Evolutionary conservation across 305 asterid species (phyloP).

Genomic region (Striga hermonthica): DNA sequence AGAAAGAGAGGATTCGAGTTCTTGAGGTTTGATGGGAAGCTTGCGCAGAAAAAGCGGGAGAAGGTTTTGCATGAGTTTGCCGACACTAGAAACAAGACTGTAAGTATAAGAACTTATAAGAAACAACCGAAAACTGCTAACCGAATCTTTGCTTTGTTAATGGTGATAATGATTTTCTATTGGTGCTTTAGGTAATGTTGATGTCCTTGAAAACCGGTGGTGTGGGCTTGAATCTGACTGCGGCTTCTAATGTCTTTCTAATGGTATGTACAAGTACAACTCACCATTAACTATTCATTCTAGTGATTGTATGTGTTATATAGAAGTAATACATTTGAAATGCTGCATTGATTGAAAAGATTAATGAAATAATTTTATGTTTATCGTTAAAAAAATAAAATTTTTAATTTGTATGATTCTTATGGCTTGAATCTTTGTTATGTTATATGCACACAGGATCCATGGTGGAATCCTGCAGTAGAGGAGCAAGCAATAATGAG

Average conservation of each 20-base stretch:
- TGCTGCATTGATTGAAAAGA: neutral
- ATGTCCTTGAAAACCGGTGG: conserved; percentile 86
- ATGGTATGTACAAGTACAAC: conserved; percentile 42
- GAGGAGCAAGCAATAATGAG: conserved; percentile 94
- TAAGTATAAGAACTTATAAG: neutral
- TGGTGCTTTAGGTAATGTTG: conserved; percentile 47
- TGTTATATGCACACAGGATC: conserved; percentile 47
- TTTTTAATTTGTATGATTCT: too few species aligned
- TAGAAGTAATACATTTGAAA: too few species aligned
- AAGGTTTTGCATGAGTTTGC: conserved; percentile 66
- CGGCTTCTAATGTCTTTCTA: conserved; percentile 78
- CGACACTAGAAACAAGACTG: conserved; percentile 55
- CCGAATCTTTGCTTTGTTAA: too few species aligned
- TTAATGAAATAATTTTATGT: neutral
- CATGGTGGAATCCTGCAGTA: conserved; percentile 96
- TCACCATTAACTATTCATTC: too few species aligned
- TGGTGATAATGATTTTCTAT: neutral
- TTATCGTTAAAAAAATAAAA: too few species aligned
- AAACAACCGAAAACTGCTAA: too few species aligned
- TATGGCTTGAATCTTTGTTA: conserved; percentile 8
- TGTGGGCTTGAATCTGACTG: conserved; percentile 79
- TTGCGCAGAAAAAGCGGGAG: conserved; percentile 58
- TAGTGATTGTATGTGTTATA: too few species aligned
- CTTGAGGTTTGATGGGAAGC: conserved; percentile 70
- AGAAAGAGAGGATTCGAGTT: conserved; percentile 43